Base-by-base conservation (phyloP, 345 rosid genomes). In the Dipteronia sinensis region DNA sequence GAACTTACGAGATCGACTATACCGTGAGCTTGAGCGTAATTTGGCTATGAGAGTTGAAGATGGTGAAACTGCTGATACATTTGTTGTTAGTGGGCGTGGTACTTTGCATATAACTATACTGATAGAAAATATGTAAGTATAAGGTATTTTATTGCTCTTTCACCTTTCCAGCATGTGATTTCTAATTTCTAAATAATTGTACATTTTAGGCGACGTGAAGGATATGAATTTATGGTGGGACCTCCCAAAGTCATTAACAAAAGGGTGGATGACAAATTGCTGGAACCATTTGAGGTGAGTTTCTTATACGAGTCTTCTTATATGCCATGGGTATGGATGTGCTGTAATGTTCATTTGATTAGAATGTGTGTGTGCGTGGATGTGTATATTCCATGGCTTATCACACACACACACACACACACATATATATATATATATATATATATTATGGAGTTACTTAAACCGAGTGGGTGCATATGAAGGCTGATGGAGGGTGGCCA, bases 31-130 rank as follows among this genome's bases (percentile, higher is more conserved):
- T 66, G 98, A 95, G 85, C 82, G 98, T 76, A 95, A 95, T 86
- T 86, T 95, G 83, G 99, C 99, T 22, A 95, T 93, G 99, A 95
- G 78, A 89, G 97, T 95, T 70, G 98, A 93, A 87, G 99, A 95
- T 71, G 97, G 99, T 79, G 97, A 95, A 90, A 92, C 96, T 74
- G 93, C 98, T 65, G 99, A 95, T 87, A 93, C 96, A 56, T 95
- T 95, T 82, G 78, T 91, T 79, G 89, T 95, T 73, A 93, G 98
- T 83, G 99, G 99, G 64, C 94, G 99, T 77, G 99, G 99, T 73
- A 95, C 99, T 80, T 82, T 95, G 84, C 99, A 93, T 83, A 92
- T 95, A 76, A 95, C 98, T 83, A 95, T 93, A 80, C 86, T 95
- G 71, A 93, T 93, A 67, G 99, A 95, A 85, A 95, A 92, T 80